These are phyloP conservation scores for Sphaerulina populicola DNA, from an alignment of 2,329 filamentous ascomycete species.

Conservation along the genomic window DNA sequence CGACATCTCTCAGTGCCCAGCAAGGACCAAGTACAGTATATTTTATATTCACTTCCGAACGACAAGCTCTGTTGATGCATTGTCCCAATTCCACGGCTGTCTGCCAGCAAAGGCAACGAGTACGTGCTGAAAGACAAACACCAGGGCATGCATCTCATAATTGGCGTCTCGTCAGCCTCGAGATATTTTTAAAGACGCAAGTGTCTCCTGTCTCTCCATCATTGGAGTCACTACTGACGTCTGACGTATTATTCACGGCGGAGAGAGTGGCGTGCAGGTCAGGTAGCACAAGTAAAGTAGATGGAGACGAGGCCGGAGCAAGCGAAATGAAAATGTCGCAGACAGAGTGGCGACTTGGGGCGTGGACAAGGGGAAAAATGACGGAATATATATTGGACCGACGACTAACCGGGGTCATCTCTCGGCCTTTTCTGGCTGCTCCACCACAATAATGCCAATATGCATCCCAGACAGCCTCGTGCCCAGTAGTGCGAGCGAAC, in stretches of 20 bases:
- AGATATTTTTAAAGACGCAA: too few relatives aligned
- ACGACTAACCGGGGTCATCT: background rate
- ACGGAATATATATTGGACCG: background rate
- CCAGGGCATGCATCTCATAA: too few relatives aligned
- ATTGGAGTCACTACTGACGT: background rate
- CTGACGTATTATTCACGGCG: too few relatives aligned
- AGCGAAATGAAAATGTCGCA: conserved; percentile 6
- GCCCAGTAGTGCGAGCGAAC: too few relatives aligned
- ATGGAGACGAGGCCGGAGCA: background rate
- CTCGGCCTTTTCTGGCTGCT: background rate
- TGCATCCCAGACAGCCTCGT: background rate
- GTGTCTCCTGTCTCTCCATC: too few relatives aligned
- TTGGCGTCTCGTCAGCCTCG: too few relatives aligned
- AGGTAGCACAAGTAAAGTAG: conserved; percentile 5
- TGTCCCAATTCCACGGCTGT: too few relatives aligned
- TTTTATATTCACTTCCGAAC: too few relatives aligned
- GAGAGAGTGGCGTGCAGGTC: background rate
- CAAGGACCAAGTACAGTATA: background rate
- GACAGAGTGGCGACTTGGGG: background rate
- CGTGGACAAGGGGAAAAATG: background rate
- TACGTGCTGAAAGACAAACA: too few relatives aligned
- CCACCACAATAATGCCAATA: background rate
- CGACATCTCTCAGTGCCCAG: background rate
- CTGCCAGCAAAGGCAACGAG: too few relatives aligned
- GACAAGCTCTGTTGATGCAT: too few relatives aligned